Percentiles rank a stretch among this genome's conserved stretches.
Conservation (phyloP, 208 protist genomes). For the Histomonas meleagridis region DNA sequence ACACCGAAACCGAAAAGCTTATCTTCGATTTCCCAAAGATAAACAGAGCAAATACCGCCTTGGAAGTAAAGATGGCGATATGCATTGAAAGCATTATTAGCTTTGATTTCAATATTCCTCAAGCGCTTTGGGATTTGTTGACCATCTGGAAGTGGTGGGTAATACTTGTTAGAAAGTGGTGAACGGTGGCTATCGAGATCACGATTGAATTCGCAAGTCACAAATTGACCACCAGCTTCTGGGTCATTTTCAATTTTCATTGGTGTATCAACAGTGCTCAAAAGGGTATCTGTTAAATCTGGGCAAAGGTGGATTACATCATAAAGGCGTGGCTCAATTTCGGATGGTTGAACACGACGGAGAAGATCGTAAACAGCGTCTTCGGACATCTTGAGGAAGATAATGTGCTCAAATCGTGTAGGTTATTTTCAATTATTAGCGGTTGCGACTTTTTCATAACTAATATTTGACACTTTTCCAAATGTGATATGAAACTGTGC, state of each 20-base stretch:
- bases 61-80: neutral
- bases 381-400: neutral
- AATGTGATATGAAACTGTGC: no score
- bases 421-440: no score
- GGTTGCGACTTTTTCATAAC: no score
- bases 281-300: conserved; percentile 63
- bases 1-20: neutral
- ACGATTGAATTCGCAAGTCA: conserved; percentile 72
- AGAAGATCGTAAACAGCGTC: neutral
- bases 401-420: neutral
- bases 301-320: neutral
- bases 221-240: conserved; percentile 51
- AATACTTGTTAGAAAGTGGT: conserved; percentile 52
- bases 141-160: conserved; percentile 46
- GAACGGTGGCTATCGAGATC: conserved; percentile 70
- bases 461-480: no score
- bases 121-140: conserved; percentile 42
- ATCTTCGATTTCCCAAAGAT: neutral
- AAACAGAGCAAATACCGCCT: neutral
- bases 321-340: neutral
- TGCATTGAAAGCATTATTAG: neutral
- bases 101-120: conserved; percentile 42
- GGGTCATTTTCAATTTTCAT: conserved; percentile 59
- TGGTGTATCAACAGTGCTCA: conserved; percentile 65
- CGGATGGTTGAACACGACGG: neutral